Base-by-base conservation (phyloP, 2,329 filamentous ascomycete genomes). In the Septoria linicola region DNA sequence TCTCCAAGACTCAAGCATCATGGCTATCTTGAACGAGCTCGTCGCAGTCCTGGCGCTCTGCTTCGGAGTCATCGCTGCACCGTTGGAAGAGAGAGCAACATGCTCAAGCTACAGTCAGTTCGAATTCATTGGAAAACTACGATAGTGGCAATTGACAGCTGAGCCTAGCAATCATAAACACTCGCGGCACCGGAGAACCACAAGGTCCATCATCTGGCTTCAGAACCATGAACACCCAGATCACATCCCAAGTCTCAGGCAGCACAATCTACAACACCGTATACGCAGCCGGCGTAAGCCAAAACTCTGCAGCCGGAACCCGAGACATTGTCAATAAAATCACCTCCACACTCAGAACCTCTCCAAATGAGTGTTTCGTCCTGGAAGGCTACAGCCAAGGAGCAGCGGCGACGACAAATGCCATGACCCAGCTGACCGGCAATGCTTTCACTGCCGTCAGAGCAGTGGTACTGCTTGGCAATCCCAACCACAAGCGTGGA, bases 341-440 rank as follows among this genome's bases (percentile, higher is more conserved):
- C 51, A 53, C 51, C 4, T 48, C 47, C 11, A 62, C 55, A 6
- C 59, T 70, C 1, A n/a, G 31, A 1, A 40, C 57, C 0, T 58
- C 54, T 34, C 63, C 68, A 1, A 56, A 61, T 27, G 59, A 62
- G 37, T 70, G 68, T 52, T 69, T 70, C 51, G 63, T 70, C 41
- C 62, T 71, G 1, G 62, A 70, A 43, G 68, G 69, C 16, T 70
- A 70, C 57, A 66, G 62, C 2, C 68, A 70, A 47, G 69, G 43
- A 10, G 69, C 69, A 1, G 61, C 65, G 6, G 68, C 67, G 0
- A 70, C 68, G 1, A 62, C 66, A 2, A 63, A 68, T 34, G 68
- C 68, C n/a, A 36, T 71, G 54, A 25, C 62, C 3, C 46, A 60
- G 14, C 42, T 70, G 2, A 70, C 66, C 1, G 68, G 68, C 17